Evolutionary conservation across 331 rosid species (phyloP).

Genomic region (Quercus phellos): DNA sequence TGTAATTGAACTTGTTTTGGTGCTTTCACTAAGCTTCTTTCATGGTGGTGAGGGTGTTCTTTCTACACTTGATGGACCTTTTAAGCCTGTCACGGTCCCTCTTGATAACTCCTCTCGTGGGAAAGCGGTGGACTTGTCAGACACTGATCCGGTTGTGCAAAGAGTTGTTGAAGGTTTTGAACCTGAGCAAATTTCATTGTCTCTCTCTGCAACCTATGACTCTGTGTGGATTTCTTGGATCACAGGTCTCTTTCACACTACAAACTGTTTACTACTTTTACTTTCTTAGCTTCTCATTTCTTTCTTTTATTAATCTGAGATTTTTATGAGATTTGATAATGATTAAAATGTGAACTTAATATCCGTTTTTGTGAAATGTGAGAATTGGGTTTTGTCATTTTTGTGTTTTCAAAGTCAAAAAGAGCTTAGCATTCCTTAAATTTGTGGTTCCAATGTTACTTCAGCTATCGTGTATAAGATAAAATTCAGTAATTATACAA

Average conservation of each 20-base stretch:
- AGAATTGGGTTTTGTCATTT: not conserved
- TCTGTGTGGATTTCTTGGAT: conserved; percentile 93
- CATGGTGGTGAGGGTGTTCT: conserved; percentile 42
- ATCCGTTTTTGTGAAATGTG: not conserved
- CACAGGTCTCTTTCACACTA: conserved; percentile 42
- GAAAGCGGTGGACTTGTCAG: conserved; percentile 62
- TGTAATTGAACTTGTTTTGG: conserved; percentile 10
- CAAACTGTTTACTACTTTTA: not conserved
- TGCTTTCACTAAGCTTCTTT: conserved; percentile 33
- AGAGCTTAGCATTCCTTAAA: too few species aligned
- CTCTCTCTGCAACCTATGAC: conserved; percentile 58
- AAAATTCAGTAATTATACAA: not conserved
- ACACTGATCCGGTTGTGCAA: conserved; percentile 62
- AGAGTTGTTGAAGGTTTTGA: conserved; percentile 44
- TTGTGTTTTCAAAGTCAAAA: not conserved
- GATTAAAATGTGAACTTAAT: not conserved
- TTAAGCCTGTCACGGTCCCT: conserved; percentile 77
- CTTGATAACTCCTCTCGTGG: conserved; percentile 67
- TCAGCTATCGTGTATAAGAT: not conserved
- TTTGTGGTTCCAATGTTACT: not conserved
- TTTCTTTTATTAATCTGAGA: not conserved
- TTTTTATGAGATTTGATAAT: not conserved
- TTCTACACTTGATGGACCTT: conserved; percentile 74
- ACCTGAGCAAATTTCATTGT: conserved; percentile 82
- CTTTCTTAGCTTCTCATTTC: not conserved